These are phyloP conservation scores for Guillardia theta DNA, from an alignment of 78 protist genomes.

Conservation along the genomic window DNA sequence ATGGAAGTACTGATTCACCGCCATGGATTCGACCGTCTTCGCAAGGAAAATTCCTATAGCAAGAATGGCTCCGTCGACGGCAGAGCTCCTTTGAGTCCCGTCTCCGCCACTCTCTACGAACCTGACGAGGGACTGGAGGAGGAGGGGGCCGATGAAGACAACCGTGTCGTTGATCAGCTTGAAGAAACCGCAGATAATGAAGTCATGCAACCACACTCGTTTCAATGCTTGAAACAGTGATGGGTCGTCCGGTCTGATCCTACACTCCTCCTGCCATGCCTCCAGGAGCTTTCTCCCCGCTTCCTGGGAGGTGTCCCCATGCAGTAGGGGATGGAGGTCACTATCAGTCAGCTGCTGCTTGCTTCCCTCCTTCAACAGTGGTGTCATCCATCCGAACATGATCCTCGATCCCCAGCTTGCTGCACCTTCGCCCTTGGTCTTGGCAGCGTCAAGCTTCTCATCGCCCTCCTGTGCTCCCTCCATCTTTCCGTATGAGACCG, in stretches of 20 bases:
- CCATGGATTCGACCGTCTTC: neutral
- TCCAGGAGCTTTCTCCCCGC: neutral
- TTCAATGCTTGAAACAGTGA: neutral
- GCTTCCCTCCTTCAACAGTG: neutral
- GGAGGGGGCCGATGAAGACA: conserved; percentile 15
- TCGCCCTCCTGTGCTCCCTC: neutral
- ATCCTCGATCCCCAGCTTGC: neutral
- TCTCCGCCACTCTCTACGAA: neutral
- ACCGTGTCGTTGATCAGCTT: neutral
- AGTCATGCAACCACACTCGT: neutral
- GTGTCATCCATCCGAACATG: neutral
- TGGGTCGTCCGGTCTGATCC: neutral
- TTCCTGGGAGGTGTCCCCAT: neutral
- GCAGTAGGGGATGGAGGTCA: neutral
- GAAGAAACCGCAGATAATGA: neutral
- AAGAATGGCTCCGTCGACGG: neutral
- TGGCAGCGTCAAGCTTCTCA: neutral
- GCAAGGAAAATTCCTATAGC: neutral
- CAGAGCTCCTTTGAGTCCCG: neutral
- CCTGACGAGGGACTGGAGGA: neutral
- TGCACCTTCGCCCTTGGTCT: neutral
- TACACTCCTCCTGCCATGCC: neutral
- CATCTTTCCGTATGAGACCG: neutral
- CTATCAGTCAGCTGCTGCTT: neutral
- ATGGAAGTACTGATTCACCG: conserved; percentile 28